A percentile compares a stretch with the other conserved stretches of the same genome.
These are phyloP conservation scores for Linum usitatissimum DNA, from an alignment of 345 rosid genomes.

Conservation along the genomic window DNA sequence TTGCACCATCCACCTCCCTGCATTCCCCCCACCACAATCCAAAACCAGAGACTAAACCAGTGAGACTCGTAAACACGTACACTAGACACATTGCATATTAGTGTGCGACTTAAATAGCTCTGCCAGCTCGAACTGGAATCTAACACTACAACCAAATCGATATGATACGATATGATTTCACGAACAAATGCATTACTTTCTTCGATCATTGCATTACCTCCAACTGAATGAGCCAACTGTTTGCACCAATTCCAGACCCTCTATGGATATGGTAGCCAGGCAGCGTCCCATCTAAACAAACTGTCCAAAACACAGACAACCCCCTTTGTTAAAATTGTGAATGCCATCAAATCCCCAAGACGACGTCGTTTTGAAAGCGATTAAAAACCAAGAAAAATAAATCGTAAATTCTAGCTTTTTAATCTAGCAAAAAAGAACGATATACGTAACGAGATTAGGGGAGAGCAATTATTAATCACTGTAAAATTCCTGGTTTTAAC, in stretches of 20 bases:
- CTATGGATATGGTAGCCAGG: slow-evolving; percentile 27
- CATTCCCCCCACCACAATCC: not conserved
- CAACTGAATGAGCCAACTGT: slow-evolving; percentile 26
- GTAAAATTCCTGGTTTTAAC: not conserved
- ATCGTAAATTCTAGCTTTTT: no score
- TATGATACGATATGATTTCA: not conserved
- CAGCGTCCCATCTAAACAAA: slow-evolving; percentile 24
- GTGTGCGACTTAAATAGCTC: no score
- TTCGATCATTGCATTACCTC: slow-evolving; percentile 15
- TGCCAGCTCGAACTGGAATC: not conserved
- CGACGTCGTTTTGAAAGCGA: not conserved
- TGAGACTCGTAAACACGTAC: not conserved
- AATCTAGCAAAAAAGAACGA: no score
- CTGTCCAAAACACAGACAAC: slow-evolving; percentile 4
- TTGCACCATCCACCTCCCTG: slow-evolving; percentile 31
- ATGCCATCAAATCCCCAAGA: not conserved
- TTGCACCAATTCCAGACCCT: slow-evolving; percentile 18
- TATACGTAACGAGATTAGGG: no score
- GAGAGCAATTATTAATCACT: not conserved
- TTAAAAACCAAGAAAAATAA: no score
- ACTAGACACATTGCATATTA: no score
- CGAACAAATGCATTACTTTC: not conserved
- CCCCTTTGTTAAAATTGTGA: no score
- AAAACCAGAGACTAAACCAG: not conserved
- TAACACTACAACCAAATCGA: not conserved